These are phyloP conservation scores for Loxodes magnus DNA, from an alignment of 73 alveolate species.

Conservation along the genomic window DNA sequence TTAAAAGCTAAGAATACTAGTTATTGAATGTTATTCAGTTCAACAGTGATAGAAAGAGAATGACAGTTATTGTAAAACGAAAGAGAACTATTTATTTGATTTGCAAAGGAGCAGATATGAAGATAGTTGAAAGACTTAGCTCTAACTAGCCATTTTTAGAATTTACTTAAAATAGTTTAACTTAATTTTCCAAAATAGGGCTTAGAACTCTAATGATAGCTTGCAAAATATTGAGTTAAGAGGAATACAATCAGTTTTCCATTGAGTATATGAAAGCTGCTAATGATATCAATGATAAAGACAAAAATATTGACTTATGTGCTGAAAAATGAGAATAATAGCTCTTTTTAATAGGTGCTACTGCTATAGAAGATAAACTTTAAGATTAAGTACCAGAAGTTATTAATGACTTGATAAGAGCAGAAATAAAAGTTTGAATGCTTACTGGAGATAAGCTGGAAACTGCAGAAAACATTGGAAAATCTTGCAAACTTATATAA, in stretches of 20 bases:
- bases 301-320: slow-evolving; percentile 56
- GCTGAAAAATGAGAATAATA: slow-evolving; percentile 60
- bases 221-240: slow-evolving; percentile 62
- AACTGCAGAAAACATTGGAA: slow-evolving; percentile 71
- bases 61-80: slow-evolving; percentile 57
- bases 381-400: slow-evolving; percentile 91
- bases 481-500: slow-evolving; percentile 1
- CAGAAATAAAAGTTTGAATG: slow-evolving; percentile 59
- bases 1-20: slow-evolving; percentile 37
- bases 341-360: slow-evolving; percentile 67
- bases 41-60: slow-evolving; percentile 89
- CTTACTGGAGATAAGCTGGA: slow-evolving; percentile 96
- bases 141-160: slow-evolving; percentile 25
- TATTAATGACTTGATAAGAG: slow-evolving; percentile 70
- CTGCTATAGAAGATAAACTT: slow-evolving; percentile 94
- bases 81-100: slow-evolving; percentile 26
- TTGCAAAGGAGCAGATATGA: slow-evolving; percentile 67
- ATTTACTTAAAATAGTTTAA: slow-evolving; percentile 28
- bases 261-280: slow-evolving; percentile 25
- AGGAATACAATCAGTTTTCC: slow-evolving; percentile 60
- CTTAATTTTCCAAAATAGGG: slow-evolving; percentile 46
- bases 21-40: slow-evolving; percentile 69
- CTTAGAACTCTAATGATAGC: slow-evolving; percentile 81
- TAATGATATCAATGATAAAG: slow-evolving; percentile 65
- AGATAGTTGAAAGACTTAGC: slow-evolving; percentile 27